Conservation (phyloP, 768 basidiomycete genomes). For the Cystobasidium onofrii region DNA sequence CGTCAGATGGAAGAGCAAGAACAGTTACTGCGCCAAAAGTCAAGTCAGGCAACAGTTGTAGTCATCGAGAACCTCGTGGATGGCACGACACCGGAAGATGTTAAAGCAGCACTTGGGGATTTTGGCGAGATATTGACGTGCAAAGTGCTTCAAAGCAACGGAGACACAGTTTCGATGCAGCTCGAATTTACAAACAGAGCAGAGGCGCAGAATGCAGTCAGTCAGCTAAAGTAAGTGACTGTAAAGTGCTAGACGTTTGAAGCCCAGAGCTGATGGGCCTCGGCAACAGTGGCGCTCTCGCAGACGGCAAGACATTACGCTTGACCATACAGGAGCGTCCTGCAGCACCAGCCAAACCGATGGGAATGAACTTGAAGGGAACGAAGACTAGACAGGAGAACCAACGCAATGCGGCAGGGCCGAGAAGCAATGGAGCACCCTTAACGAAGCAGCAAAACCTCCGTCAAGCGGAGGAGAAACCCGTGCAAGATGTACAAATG, state of each 20-base stretch:
- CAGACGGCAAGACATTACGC: slow-evolving; percentile 16
- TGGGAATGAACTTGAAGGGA: slow-evolving; percentile 2
- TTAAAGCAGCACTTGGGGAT: slow-evolving; percentile 25
- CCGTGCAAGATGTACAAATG: not conserved
- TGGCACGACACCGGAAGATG: slow-evolving; percentile 29
- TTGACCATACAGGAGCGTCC: slow-evolving; percentile 8
- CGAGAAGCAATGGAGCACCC: not conserved
- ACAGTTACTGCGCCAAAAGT: not conserved
- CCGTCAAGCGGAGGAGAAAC: not conserved
- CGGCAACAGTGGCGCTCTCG: slow-evolving; percentile 6
- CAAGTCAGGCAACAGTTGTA: not conserved
- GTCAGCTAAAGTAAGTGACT: slow-evolving; percentile 7
- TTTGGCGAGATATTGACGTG: slow-evolving; percentile 10
- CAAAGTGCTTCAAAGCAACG: slow-evolving; percentile 28
- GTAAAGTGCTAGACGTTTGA: not conserved
- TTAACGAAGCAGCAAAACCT: not conserved
- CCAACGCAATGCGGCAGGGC: not conserved
- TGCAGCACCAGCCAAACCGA: not conserved
- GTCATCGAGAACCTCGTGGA: slow-evolving; percentile 19
- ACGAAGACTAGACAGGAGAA: slow-evolving; percentile 3
- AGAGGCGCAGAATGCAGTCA: slow-evolving; percentile 8
- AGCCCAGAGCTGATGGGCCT: not conserved
- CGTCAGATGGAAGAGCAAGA: not conserved
- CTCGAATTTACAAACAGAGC: slow-evolving; percentile 9
- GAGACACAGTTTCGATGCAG: slow-evolving; percentile 21